Conservation (phyloP, 2,329 filamentous ascomycete genomes). For the Lasiodiplodia sp. region DNA sequence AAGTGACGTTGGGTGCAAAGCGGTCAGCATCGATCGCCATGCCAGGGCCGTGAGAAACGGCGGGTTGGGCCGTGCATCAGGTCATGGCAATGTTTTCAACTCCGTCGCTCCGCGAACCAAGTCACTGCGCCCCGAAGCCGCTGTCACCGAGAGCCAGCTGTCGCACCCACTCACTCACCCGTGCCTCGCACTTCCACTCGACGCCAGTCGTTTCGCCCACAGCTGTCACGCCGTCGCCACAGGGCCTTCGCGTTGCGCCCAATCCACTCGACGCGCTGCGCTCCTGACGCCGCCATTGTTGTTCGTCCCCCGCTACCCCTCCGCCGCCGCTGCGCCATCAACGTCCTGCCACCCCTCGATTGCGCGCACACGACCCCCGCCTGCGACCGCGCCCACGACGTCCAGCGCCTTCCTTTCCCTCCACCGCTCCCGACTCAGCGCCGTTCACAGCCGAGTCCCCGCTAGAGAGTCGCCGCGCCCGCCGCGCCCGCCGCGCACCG, state of each 20-base stretch:
- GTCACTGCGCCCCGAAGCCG: slow-evolving; percentile 20
- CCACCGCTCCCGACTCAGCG: slow-evolving; percentile 1
- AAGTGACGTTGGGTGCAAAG: slow-evolving; percentile 11
- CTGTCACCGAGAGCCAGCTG: slow-evolving; percentile 22
- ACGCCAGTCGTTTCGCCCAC: slow-evolving; percentile 12
- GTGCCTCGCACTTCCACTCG: neutral
- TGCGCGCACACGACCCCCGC: slow-evolving; percentile 4
- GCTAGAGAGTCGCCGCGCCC: slow-evolving; percentile 17
- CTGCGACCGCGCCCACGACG: slow-evolving; percentile 5
- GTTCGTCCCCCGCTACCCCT: slow-evolving; percentile 17
- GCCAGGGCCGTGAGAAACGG: slow-evolving; percentile 5
- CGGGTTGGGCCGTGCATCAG: slow-evolving; percentile 14
- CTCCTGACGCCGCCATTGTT: slow-evolving; percentile 18
- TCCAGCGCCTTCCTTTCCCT: neutral
- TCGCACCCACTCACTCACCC: slow-evolving; percentile 19
- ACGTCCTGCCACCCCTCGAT: slow-evolving; percentile 15
- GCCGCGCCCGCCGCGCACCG: slow-evolving; percentile 2
- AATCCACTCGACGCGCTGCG: slow-evolving; percentile 23
- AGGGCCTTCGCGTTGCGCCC: slow-evolving; percentile 1
- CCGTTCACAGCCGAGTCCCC: neutral
- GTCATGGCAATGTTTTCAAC: slow-evolving; percentile 20
- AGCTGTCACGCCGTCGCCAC: slow-evolving; percentile 12
- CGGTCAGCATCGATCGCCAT: slow-evolving; percentile 22
- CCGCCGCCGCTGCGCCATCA: slow-evolving; percentile 18
- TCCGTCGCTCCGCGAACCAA: slow-evolving; percentile 23